These are phyloP conservation scores for Fusarium liriodendri DNA, from an alignment of 2,329 filamentous ascomycete genomes.

Conservation along the genomic window DNA sequence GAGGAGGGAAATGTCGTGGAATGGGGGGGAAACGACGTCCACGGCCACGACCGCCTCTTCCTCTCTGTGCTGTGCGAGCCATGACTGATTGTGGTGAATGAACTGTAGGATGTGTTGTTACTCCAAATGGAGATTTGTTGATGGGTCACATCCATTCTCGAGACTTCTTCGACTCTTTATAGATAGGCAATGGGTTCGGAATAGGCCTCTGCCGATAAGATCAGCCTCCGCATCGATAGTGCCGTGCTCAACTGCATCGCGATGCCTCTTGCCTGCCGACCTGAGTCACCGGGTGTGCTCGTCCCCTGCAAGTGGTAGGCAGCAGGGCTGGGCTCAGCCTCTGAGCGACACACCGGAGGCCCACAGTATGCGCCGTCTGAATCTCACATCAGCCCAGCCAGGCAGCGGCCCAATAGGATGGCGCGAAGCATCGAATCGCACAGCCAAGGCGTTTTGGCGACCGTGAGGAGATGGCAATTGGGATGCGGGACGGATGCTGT, in stretches of 20 bases:
- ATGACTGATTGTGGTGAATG: conserved; percentile 11
- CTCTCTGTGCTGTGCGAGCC: conserved; percentile 27
- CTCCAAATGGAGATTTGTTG: background rate
- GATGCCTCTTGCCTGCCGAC: background rate
- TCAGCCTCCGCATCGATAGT: background rate
- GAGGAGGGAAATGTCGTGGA: background rate
- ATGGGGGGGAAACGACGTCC: conserved; percentile 9
- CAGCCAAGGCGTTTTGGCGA: background rate
- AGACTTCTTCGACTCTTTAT: background rate
- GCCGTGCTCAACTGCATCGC: background rate
- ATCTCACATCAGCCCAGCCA: conserved; percentile 28
- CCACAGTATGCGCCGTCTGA: conserved; percentile 10
- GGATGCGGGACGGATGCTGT: background rate
- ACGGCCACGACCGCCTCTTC: conserved; percentile 7
- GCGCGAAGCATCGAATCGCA: background rate
- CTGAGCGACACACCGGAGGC: background rate
- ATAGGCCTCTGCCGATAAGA: background rate
- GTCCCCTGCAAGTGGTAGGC: conserved; percentile 6
- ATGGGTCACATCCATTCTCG: background rate
- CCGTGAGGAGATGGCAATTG: background rate
- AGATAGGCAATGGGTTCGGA: background rate
- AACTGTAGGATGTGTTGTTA: background rate
- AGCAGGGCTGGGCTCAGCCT: conserved; percentile 20
- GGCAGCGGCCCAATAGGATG: background rate
- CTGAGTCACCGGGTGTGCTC: conserved; percentile 23